Conservation (phyloP, 1,139 yeast genomes). For the Candida neerlandica region DNA sequence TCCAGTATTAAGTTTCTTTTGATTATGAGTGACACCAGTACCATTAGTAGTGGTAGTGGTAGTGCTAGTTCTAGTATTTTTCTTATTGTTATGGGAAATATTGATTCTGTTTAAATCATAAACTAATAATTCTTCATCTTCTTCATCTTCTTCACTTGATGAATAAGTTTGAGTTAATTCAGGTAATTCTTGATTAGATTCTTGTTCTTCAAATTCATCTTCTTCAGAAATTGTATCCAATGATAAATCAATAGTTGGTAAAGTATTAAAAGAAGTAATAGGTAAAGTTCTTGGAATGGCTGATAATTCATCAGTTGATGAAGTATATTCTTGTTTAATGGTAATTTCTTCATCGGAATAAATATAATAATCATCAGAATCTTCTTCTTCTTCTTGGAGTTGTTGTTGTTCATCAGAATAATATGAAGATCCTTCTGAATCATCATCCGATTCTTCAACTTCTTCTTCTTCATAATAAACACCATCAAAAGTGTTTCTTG, state of each 20-base stretch:
- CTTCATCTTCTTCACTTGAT: constrained; percentile 18
- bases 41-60: not conserved
- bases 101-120: not conserved
- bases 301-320: not conserved
- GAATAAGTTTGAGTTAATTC: constrained; percentile 9
- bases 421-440: constrained; percentile 8
- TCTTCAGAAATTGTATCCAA: constrained; percentile 22
- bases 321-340: constrained; percentile 7
- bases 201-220: constrained; percentile 26
- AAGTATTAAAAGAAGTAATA: constrained; percentile 19
- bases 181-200: constrained; percentile 8
- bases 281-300: constrained; percentile 13
- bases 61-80: constrained; percentile 1
- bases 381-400: constrained; percentile 14
- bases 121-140: constrained; percentile 11
- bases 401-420: constrained; percentile 18
- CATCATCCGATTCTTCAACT: constrained; percentile 21
- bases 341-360: constrained; percentile 29
- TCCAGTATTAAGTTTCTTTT: constrained; percentile 2
- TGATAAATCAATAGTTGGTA: constrained; percentile 29
- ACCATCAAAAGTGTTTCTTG: constrained; percentile 1
- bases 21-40: not conserved
- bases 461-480: constrained; percentile 9
- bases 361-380: constrained; percentile 33
- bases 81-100: too few relatives aligned